These are phyloP conservation scores for Perkinsela sp. DNA, from an alignment of 208 protist genomes.

Conservation along the genomic window DNA sequence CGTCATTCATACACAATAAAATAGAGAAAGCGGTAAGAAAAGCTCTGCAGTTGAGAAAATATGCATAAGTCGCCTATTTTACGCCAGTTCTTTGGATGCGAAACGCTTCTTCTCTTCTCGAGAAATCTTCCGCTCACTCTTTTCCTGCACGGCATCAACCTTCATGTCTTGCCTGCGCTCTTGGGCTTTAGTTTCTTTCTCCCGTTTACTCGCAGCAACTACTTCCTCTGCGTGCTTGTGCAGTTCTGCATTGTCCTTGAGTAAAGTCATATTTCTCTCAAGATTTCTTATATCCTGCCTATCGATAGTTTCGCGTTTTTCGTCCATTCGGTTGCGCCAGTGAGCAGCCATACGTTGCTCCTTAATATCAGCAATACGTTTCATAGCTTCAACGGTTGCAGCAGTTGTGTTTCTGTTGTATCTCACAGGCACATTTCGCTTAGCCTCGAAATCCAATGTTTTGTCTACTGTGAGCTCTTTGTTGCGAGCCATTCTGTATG, in stretches of 20 bases:
- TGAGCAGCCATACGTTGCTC: conserved; percentile 62
- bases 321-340: conserved; percentile 60
- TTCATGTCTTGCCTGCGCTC: background rate
- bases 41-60: background rate
- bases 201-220: background rate
- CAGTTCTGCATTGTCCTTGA: background rate
- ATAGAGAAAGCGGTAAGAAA: background rate
- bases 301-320: background rate
- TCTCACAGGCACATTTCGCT: conserved; percentile 83
- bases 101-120: background rate
- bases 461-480: conserved; percentile 93
- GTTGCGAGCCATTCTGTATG: conserved; percentile 80
- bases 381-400: conserved; percentile 83
- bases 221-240: background rate
- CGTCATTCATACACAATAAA: background rate
- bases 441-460: conserved; percentile 94
- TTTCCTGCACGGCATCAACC: background rate
- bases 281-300: background rate
- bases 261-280: background rate
- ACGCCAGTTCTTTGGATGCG: background rate
- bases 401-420: conserved; percentile 92
- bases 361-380: conserved; percentile 82
- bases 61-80: no score
- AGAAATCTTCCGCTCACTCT: background rate
- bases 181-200: background rate